phyloP scores from a whole-genome alignment of 1,284 basidiomycete genomes.

The Fomitiporia mediterranea region DNA sequence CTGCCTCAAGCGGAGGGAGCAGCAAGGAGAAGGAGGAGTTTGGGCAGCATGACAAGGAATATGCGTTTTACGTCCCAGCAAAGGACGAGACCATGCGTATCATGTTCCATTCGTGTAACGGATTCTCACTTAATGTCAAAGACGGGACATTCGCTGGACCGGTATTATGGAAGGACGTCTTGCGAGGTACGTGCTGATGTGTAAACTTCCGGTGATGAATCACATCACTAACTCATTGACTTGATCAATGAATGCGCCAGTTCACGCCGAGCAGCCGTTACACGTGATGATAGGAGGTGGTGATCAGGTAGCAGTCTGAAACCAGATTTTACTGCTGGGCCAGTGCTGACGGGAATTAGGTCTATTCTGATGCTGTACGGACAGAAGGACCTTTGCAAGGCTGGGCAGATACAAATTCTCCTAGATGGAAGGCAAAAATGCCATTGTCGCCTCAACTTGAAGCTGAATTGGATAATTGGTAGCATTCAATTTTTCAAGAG shows the following conservation, averaged over 20 bases:
- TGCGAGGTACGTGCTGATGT: slow-evolving; percentile 21
- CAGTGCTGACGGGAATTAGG: background rate
- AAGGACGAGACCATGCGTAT: slow-evolving; percentile 25
- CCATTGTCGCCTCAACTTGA: slow-evolving; percentile 15
- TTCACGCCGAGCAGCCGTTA: slow-evolving; percentile 32
- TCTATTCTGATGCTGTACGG: slow-evolving; percentile 26
- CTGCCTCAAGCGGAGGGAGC: background rate
- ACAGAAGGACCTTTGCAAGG: slow-evolving; percentile 19
- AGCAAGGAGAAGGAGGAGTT: background rate
- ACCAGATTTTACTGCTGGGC: background rate
- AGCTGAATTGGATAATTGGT: slow-evolving; percentile 22
- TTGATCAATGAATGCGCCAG: too few species aligned
- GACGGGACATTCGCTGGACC: slow-evolving; percentile 20
- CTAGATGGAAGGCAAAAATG: slow-evolving; percentile 17
- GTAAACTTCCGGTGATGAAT: too few species aligned
- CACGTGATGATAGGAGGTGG: slow-evolving; percentile 41
- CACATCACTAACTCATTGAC: too few species aligned
- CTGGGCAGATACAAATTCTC: slow-evolving; percentile 19
- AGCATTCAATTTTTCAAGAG: background rate
- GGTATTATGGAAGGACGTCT: slow-evolving; percentile 24
- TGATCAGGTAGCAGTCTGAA: slow-evolving; percentile 24
- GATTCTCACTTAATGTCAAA: slow-evolving; percentile 22
- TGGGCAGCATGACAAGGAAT: background rate
- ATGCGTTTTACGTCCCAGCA: slow-evolving; percentile 21
- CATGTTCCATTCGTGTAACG: slow-evolving; percentile 25